These are phyloP conservation scores for Rhizophagus clarus DNA, from an alignment of 192 early-diverging fungal genomes.

Conservation along the genomic window DNA sequence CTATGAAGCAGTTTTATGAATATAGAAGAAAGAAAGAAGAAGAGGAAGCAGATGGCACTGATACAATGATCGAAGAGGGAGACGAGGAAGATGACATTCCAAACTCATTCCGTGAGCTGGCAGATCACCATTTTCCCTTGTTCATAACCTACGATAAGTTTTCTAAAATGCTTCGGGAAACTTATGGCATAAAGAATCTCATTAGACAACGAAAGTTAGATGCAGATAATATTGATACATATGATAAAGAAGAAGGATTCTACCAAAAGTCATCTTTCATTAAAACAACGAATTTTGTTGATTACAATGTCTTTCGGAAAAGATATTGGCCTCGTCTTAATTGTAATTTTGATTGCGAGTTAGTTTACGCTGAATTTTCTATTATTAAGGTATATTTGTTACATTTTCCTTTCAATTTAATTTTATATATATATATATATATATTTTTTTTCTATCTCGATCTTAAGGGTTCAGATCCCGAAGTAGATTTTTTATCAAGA, in stretches of 20 bases:
- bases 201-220: neutral
- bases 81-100: constrained; percentile 9
- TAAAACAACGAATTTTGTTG: neutral
- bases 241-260: neutral
- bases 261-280: neutral
- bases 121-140: constrained; percentile 19
- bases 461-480: constrained; percentile 19
- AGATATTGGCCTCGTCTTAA: constrained; percentile 2
- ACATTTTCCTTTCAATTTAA: neutral
- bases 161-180: constrained; percentile 18
- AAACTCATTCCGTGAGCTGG: neutral
- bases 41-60: neutral
- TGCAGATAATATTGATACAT: neutral
- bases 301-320: neutral
- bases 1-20: neutral
- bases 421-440: neutral
- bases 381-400: constrained; percentile 7
- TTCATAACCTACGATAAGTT: constrained; percentile 20
- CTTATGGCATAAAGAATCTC: constrained; percentile 6
- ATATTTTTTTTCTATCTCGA: neutral
- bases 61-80: constrained; percentile 17
- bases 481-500: constrained; percentile 12
- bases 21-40: neutral
- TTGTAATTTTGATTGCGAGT: neutral
- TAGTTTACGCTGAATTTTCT: constrained; percentile 18